Conservation (phyloP, 495 filamentous ascomycete species). For the Penicillium macrosclerotiorum region DNA sequence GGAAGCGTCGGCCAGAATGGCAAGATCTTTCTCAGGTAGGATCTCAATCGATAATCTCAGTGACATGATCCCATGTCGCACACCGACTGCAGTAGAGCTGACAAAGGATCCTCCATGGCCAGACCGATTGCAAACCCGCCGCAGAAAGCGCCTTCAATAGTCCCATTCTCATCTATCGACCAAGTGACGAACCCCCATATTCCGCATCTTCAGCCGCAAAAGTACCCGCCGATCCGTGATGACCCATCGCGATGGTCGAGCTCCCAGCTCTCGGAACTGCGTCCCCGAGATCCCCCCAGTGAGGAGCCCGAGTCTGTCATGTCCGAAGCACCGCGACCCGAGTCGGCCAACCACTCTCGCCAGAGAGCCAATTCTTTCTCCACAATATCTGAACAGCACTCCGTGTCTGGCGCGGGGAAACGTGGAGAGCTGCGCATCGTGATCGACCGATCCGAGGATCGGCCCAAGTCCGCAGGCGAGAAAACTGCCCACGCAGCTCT, state of each 20-base stretch:
- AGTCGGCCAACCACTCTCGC: constrained; percentile 30
- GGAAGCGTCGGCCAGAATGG: constrained; percentile 93
- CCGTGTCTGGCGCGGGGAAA: constrained; percentile 28
- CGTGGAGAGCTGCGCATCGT: constrained; percentile 75
- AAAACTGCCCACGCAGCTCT: constrained; percentile 53
- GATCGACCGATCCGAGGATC: constrained; percentile 71
- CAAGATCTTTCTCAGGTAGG: constrained; percentile 90
- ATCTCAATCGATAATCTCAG: constrained; percentile 17
- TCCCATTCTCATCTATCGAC: constrained; percentile 28
- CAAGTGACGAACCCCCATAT: constrained; percentile 37
- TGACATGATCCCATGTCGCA: constrained; percentile 16
- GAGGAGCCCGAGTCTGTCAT: constrained; percentile 31
- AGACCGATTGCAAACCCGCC: constrained; percentile 51
- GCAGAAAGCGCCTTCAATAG: constrained; percentile 30
- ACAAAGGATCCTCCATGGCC: constrained; percentile 28
- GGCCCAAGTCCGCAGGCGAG: constrained; percentile 68
- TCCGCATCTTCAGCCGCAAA: constrained; percentile 29
- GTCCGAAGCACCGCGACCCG: constrained; percentile 24
- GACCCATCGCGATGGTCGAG: constrained; percentile 44
- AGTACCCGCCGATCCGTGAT: constrained; percentile 18
- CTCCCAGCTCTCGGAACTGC: constrained; percentile 47
- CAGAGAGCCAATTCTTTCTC: constrained; percentile 64
- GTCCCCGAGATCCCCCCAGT: constrained; percentile 29
- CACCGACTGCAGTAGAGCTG: constrained; percentile 16
- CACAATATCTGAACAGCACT: constrained; percentile 53